phyloP scores from a whole-genome alignment of 2,329 filamentous ascomycete genomes.

The Aspergillus phoenicis region DNA sequence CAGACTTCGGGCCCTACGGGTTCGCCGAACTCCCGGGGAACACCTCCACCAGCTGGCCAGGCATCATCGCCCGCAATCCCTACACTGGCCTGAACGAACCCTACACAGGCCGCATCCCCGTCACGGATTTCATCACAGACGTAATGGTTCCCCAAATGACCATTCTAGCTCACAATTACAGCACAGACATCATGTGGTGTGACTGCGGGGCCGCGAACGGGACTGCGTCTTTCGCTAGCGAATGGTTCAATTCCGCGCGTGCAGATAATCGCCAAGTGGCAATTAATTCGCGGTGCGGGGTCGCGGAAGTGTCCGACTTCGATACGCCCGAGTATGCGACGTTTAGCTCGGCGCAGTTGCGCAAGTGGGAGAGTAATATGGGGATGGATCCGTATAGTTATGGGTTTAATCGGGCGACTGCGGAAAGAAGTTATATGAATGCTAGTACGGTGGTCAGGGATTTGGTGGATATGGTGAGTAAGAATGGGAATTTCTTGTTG shows the following conservation, averaged over 20 bases:
- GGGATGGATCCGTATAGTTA: conserved; percentile 65
- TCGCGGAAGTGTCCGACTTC: conserved; percentile 55
- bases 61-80: conserved; percentile 30
- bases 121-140: background rate
- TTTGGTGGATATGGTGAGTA: conserved; percentile 57
- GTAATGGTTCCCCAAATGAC: conserved; percentile 45
- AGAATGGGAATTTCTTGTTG: conserved; percentile 60
- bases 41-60: conserved; percentile 5
- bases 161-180: conserved; percentile 42
- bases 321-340: conserved; percentile 63
- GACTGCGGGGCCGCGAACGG: conserved; percentile 50
- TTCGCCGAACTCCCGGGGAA: conserved; percentile 29
- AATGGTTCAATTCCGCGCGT: conserved; percentile 48
- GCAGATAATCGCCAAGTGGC: conserved; percentile 51
- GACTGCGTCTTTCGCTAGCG: conserved; percentile 46
- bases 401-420: conserved; percentile 61
- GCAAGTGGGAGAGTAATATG: conserved; percentile 63
- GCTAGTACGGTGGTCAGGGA: conserved; percentile 51
- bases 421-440: conserved; percentile 54
- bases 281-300: conserved; percentile 61
- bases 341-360: conserved; percentile 52
- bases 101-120: conserved; percentile 1
- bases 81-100: conserved; percentile 1
- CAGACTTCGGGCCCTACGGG: conserved; percentile 45
- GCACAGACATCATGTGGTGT: conserved; percentile 53